Evolutionary conservation across 352 stramenopile genomes (phyloP).

Genomic region (Pythium sp.): DNA sequence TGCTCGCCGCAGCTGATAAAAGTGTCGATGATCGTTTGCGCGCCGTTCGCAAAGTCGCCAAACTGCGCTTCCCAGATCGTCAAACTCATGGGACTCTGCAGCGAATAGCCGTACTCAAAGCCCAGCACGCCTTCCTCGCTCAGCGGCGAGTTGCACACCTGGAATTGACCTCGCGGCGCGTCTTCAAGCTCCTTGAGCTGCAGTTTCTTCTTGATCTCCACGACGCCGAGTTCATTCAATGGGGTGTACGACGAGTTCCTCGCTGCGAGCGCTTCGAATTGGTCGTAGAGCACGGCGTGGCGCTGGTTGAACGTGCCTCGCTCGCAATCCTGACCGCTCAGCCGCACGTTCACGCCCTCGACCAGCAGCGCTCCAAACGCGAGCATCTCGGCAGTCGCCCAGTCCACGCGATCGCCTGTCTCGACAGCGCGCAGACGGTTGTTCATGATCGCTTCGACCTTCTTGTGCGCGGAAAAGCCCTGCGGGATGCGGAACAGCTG

Average conservation of each 20-base stretch:
- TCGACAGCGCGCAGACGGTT: slow-evolving; percentile 77
- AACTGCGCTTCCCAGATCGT: slow-evolving; percentile 93
- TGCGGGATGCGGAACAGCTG: slow-evolving; percentile 80
- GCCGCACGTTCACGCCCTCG: slow-evolving; percentile 79
- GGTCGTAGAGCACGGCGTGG: slow-evolving; percentile 87
- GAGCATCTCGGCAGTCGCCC: slow-evolving; percentile 86
- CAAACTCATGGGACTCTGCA: slow-evolving; percentile 67
- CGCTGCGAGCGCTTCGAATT: slow-evolving; percentile 71
- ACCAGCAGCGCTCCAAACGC: slow-evolving; percentile 81
- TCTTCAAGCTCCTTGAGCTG: slow-evolving; percentile 42
- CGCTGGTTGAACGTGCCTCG: slow-evolving; percentile 89
- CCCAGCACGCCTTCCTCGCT: slow-evolving; percentile 83
- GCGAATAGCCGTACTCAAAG: slow-evolving; percentile 88
- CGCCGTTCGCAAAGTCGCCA: slow-evolving; percentile 86
- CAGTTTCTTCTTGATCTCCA: slow-evolving; percentile 39
- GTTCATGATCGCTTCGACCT: slow-evolving; percentile 86
- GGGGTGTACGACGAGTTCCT: slow-evolving; percentile 92
- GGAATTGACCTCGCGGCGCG: slow-evolving; percentile 44
- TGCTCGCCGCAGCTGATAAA: slow-evolving; percentile 83
- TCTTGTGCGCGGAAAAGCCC: slow-evolving; percentile 82
- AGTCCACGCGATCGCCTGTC: slow-evolving; percentile 82
- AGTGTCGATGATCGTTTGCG: slow-evolving; percentile 87
- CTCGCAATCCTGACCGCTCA: slow-evolving; percentile 89
- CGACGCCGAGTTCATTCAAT: slow-evolving; percentile 83
- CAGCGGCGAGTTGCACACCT: slow-evolving; percentile 81